Evolutionary conservation across 768 basidiomycete genomes (phyloP).

Genomic region (Leccinum olivaceopallidum): DNA sequence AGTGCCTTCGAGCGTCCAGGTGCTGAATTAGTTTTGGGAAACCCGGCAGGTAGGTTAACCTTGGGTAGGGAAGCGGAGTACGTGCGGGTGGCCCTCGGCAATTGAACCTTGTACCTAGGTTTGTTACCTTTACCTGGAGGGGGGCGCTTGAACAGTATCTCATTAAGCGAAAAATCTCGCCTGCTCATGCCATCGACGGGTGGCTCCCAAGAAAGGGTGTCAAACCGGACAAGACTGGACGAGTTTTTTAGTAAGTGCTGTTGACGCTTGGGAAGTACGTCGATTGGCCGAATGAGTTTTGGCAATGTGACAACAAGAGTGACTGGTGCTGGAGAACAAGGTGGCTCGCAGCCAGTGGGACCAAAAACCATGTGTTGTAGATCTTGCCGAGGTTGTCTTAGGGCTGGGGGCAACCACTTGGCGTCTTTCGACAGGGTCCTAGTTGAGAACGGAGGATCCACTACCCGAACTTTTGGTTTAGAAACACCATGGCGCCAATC

Average conservation of each 20-base stretch:
- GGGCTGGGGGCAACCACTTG: conserved; percentile 60
- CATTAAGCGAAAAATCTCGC: conserved; percentile 63
- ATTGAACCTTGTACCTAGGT: conserved; percentile 34
- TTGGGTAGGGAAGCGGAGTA: conserved; percentile 28
- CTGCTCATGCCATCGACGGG: conserved; percentile 64
- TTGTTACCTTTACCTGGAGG: conserved; percentile 33
- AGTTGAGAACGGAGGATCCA: conserved; percentile 15
- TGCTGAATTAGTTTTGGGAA: conserved; percentile 17
- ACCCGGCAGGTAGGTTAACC: conserved; percentile 40
- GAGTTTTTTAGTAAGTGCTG: conserved; percentile 42
- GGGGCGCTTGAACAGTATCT: conserved; percentile 58
- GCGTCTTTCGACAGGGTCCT: conserved; percentile 36
- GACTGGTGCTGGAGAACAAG: conserved; percentile 45
- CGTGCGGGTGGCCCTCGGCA: conserved; percentile 31
- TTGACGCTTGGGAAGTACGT: conserved; percentile 50
- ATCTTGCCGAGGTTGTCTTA: conserved; percentile 39
- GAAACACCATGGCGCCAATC: conserved; percentile 23
- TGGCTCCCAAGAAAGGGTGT: conserved; percentile 71
- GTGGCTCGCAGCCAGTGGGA: conserved; percentile 49
- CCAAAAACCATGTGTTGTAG: conserved; percentile 46
- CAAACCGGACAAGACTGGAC: conserved; percentile 48
- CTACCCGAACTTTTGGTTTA: conserved; percentile 24
- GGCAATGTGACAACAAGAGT: conserved; percentile 51
- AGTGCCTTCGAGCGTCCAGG: conserved; percentile 34
- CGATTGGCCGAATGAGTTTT: conserved; percentile 39